A percentile compares a stretch with the other conserved stretches of the same genome.
Conservation (phyloP, 2,329 filamentous ascomycete species). For the Lomentospora prolificans region DNA sequence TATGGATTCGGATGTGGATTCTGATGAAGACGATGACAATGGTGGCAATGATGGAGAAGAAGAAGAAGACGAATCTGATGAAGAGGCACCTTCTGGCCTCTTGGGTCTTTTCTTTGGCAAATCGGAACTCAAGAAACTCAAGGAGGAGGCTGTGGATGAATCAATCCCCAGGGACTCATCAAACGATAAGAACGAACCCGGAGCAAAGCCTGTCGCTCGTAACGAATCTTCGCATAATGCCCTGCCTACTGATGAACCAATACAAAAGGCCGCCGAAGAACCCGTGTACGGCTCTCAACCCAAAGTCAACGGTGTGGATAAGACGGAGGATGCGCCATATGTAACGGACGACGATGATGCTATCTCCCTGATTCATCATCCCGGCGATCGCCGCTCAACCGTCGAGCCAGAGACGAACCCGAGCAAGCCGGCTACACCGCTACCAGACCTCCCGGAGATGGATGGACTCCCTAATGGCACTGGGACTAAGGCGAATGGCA, state of each 20-base stretch:
- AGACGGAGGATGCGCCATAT: constrained; percentile 15
- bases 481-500: not conserved
- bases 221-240: not conserved
- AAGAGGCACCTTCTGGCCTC: constrained; percentile 35
- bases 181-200: not conserved
- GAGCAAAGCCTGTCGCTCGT: not conserved
- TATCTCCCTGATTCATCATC: constrained; percentile 22
- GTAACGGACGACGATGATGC: constrained; percentile 21
- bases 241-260: not conserved
- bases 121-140: constrained; percentile 44
- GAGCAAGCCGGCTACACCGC: not conserved
- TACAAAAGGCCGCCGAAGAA: not conserved
- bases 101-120: constrained; percentile 51
- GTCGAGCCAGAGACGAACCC: not conserved
- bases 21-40: constrained; percentile 33
- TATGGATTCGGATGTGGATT: constrained; percentile 32
- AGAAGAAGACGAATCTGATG: constrained; percentile 34
- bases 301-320: constrained; percentile 7
- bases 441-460: not conserved
- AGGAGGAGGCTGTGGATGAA: constrained; percentile 25
- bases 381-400: constrained; percentile 14
- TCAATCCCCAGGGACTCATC: constrained; percentile 13
- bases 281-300: not conserved
- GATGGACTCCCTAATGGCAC: not conserved
- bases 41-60: constrained; percentile 33